phyloP scores from a whole-genome alignment of 2,329 filamentous ascomycete species.

The Paraconiothyrium sp. region DNA sequence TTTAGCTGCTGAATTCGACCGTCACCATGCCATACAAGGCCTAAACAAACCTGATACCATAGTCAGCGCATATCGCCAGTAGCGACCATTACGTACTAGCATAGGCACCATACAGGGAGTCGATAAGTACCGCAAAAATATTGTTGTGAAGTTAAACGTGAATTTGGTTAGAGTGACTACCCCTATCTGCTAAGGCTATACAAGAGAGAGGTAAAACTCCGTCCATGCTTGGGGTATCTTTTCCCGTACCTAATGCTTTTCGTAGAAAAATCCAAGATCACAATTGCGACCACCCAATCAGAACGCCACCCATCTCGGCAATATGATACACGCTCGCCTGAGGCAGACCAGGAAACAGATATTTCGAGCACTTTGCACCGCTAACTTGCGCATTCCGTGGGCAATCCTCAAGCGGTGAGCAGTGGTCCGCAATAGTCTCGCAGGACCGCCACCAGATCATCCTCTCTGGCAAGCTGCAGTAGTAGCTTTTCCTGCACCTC shows the following conservation, averaged over 20 bases:
- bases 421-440: conserved; percentile 66
- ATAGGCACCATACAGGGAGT: neutral
- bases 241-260: conserved; percentile 15
- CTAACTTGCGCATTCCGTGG: neutral
- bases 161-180: conserved; percentile 3
- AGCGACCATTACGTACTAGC: neutral
- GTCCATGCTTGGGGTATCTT: conserved; percentile 20
- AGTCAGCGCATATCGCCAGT: neutral
- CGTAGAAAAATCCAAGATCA: neutral
- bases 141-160: neutral
- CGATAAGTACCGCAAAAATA: neutral
- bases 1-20: too few relatives aligned
- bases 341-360: neutral
- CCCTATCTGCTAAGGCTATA: conserved; percentile 14
- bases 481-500: conserved; percentile 75
- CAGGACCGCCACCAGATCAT: conserved; percentile 84
- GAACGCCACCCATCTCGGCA: conserved; percentile 4
- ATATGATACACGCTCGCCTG: neutral
- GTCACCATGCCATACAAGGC: too few relatives aligned
- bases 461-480: conserved; percentile 80
- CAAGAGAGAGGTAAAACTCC: conserved; percentile 13
- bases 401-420: conserved; percentile 25
- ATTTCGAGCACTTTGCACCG: neutral
- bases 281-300: neutral
- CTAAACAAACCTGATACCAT: too few relatives aligned